A percentile compares a stretch with the other conserved stretches of the same genome.
These are phyloP conservation scores for Jackrogersella multiformis DNA, from an alignment of 495 filamentous ascomycete genomes.

Conservation along the genomic window DNA sequence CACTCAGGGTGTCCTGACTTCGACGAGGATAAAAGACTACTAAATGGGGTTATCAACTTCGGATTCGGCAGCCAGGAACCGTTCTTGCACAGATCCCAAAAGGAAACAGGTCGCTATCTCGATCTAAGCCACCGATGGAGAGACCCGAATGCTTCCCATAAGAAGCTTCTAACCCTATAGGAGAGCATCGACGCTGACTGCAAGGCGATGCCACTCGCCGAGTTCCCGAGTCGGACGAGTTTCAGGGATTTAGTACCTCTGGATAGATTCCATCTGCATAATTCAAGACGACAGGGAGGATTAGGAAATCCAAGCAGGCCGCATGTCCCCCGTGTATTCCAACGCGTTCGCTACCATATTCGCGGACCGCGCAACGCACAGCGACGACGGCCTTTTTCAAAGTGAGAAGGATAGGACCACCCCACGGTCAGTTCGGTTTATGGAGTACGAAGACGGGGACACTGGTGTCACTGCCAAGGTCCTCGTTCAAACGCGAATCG, in stretches of 20 bases:
- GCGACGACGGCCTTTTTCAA: conserved; percentile 17
- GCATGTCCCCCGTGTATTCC: conserved; percentile 30
- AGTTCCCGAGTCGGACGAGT: neutral
- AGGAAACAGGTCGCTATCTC: neutral
- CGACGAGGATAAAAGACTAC: neutral
- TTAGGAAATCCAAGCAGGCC: conserved; percentile 31
- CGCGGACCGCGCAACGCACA: conserved; percentile 26
- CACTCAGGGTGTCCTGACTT: neutral
- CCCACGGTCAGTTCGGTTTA: neutral
- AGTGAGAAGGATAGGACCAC: neutral
- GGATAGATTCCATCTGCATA: conserved; percentile 25
- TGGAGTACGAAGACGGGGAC: neutral
- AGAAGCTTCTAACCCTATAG: neutral
- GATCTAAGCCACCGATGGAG: conserved; percentile 19
- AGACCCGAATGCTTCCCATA: conserved; percentile 11
- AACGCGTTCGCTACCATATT: conserved; percentile 33
- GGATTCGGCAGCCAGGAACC: conserved; percentile 1
- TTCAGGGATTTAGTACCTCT: neutral
- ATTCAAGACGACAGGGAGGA: conserved; percentile 21
- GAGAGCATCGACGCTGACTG: neutral
- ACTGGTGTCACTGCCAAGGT: neutral
- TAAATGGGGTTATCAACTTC: conserved; percentile 15
- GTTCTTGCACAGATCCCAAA: conserved; percentile 2
- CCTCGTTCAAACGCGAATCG: conserved; percentile 8
- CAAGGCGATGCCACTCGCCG: neutral